Base-by-base conservation (phyloP, 129 eudicot genomes). In the Rutidosis leptorrhynchoides region DNA sequence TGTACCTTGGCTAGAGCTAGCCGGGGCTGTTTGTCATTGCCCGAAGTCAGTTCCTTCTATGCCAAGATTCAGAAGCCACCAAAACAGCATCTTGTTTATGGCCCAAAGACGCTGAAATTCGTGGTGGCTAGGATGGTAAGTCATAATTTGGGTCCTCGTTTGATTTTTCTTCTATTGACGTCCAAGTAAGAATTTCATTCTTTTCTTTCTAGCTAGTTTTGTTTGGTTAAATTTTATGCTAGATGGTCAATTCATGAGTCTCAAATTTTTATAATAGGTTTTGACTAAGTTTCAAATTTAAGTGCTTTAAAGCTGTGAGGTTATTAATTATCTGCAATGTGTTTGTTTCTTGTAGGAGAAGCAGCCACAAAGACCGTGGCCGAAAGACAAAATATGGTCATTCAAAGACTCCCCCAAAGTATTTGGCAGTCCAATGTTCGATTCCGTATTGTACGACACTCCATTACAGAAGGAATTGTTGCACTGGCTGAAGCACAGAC, bases 281-380 rank as follows among this genome's bases (percentile, higher is more conserved):
- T n/a, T n/a, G n/a, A n/a, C n/a, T n/a, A n/a, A n/a, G n/a, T n/a
- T n/a, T n/a, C n/a, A n/a, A n/a, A n/a, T n/a, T n/a, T n/a, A n/a
- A n/a, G n/a, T n/a, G n/a, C n/a, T n/a, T n/a, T n/a, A n/a, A n/a
- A n/a, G n/a, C n/a, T n/a, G n/a, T n/a, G n/a, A n/a, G n/a, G n/a
- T n/a, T n/a, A n/a, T n/a, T n/a, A n/a, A n/a, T n/a, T n/a, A n/a
- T n/a, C n/a, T n/a, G n/a, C n/a, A n/a, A n/a, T n/a, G n/a, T 54
- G 3, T n/a, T n/a, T n/a, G n/a, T n/a, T n/a, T 16, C 96, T n/a
- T n/a, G n/a, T n/a, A 93, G 99, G 95, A 93, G 79, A 94, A 78
- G 83, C 90, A 84, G 56, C 85, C 88, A 0, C 99, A 94, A 73
- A 89, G 86, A 62, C 67, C 93, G 7, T 94, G 99, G 99, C 99